Conservation (phyloP, 1,284 basidiomycete genomes). For the Ceratobasidium sp. region DNA sequence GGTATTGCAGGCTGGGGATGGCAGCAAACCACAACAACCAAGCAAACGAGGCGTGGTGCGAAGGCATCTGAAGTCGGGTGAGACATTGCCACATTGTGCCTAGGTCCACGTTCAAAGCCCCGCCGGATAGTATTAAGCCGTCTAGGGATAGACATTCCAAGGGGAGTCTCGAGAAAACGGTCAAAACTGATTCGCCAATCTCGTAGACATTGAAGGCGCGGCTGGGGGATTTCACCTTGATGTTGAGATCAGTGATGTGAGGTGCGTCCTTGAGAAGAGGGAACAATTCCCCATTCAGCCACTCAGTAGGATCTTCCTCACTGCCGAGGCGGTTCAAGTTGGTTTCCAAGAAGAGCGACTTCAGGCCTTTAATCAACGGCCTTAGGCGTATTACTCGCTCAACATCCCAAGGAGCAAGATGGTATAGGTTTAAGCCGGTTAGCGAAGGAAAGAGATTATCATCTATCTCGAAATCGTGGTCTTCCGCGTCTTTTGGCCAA, state of each 20-base stretch:
- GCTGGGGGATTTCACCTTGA: not conserved
- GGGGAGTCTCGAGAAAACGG: not conserved
- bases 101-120: not conserved
- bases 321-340: not conserved
- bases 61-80: not conserved
- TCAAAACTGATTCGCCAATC: not conserved
- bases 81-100: not conserved
- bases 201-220: not conserved
- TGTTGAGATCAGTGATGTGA: not conserved
- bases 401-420: not conserved
- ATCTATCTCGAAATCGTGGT: not conserved
- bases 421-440: not conserved
- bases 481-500: not conserved
- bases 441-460: not conserved
- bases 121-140: not conserved
- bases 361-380: not conserved
- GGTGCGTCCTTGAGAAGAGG: not conserved
- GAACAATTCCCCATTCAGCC: not conserved
- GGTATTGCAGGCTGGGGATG: not conserved
- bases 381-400: not conserved
- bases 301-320: not conserved
- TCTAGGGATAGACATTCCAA: not conserved
- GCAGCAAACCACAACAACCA: not conserved
- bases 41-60: not conserved
- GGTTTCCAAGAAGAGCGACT: not conserved